A percentile compares a stretch with the other conserved stretches of the same genome.
Conservation (phyloP, 208 protist species). For the Lotmaria passim region DNA sequence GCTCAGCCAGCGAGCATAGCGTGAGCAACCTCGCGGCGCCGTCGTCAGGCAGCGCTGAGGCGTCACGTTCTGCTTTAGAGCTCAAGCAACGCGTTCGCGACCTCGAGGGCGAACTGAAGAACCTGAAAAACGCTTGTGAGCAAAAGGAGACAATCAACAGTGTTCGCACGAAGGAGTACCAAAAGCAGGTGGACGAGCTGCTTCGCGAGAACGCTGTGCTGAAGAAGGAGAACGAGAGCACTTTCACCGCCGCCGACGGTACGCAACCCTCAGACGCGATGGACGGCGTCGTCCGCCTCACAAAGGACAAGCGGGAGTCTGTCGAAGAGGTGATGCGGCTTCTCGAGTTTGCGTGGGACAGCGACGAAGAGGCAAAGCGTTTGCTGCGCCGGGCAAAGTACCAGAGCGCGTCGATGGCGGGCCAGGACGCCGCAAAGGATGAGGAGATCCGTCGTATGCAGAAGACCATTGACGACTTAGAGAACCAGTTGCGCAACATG, state of each 20-base stretch:
- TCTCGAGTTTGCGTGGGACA: constrained; percentile 71
- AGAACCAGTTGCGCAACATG: constrained; percentile 44
- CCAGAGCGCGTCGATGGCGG: constrained; percentile 35
- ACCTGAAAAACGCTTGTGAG: constrained; percentile 11
- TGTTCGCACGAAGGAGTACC: constrained; percentile 37
- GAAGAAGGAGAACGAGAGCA: constrained; percentile 5
- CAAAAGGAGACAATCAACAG: constrained; percentile 39
- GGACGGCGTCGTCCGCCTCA: constrained; percentile 41
- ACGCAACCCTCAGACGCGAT: neutral
- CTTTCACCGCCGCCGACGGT: neutral
- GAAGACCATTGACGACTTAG: constrained; percentile 39
- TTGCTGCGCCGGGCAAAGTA: constrained; percentile 30
- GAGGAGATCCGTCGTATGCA: constrained; percentile 56
- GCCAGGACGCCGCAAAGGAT: constrained; percentile 55
- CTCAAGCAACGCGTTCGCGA: constrained; percentile 28
- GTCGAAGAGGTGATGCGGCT: constrained; percentile 79
- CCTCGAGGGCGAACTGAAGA: constrained; percentile 31
- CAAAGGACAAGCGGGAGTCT: constrained; percentile 75
- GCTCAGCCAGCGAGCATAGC: constrained; percentile 15
- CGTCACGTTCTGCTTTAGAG: neutral
- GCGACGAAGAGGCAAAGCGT: constrained; percentile 54
- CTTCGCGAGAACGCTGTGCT: constrained; percentile 50
- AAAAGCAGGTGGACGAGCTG: constrained; percentile 56
- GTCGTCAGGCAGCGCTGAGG: neutral
- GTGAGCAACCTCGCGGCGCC: neutral